A percentile compares a stretch with the other conserved stretches of the same genome.
phyloP scores from a whole-genome alignment of 139 green algal species.

The Marvania coccoides region DNA sequence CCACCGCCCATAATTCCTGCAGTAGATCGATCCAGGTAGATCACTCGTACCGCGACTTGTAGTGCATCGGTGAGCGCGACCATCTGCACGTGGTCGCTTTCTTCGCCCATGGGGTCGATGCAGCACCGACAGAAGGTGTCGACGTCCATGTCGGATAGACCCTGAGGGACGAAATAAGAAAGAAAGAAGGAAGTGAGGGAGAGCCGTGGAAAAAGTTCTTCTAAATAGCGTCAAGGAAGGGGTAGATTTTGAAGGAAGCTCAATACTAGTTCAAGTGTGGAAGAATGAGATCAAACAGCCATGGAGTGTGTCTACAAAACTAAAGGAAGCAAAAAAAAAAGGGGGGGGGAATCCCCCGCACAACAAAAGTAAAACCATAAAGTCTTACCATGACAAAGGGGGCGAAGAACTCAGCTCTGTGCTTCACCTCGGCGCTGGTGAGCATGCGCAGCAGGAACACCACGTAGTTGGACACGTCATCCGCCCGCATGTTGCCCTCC shows the following conservation, averaged over 20 bases:
- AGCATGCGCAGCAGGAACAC: conserved; percentile 77
- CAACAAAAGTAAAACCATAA: neutral
- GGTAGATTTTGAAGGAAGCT: neutral
- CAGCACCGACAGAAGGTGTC: conserved; percentile 50
- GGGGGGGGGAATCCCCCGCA: no score
- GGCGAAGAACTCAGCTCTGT: conserved; percentile 66
- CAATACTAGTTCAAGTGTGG: neutral
- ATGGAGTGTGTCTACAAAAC: no score
- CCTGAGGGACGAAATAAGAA: conserved; percentile 25
- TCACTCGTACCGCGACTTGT: conserved; percentile 67
- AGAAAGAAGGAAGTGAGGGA: neutral
- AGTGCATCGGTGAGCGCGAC: conserved; percentile 86
- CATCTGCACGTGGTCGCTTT: conserved; percentile 90
- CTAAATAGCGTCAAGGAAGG: neutral
- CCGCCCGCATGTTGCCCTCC: conserved; percentile 39
- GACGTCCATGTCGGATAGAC: conserved; percentile 66
- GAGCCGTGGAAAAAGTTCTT: neutral
- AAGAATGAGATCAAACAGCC: no score
- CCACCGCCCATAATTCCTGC: conserved; percentile 16
- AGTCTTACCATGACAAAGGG: conserved; percentile 68
- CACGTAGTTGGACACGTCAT: conserved; percentile 43
- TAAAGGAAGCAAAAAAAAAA: no score
- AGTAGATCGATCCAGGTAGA: conserved; percentile 68
- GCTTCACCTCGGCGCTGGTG: conserved; percentile 58
- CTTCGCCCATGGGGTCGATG: conserved; percentile 86